phyloP scores from a whole-genome alignment of 2,329 filamentous ascomycete genomes.

The Alternaria arbusti region DNA sequence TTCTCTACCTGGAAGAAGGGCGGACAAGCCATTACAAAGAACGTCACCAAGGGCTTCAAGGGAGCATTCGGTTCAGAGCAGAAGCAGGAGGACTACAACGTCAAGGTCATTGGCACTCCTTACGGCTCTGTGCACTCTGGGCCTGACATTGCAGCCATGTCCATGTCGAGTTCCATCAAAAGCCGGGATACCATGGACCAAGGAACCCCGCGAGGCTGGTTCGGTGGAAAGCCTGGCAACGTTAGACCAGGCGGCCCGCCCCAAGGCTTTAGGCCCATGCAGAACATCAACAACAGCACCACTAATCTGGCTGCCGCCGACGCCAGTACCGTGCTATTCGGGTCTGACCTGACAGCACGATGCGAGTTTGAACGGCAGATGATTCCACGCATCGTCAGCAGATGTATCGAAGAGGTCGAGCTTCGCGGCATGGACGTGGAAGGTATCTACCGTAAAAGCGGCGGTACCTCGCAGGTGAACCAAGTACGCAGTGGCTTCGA shows the following conservation, averaged over 20 bases:
- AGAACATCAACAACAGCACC: constrained; percentile 52
- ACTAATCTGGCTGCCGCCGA: constrained; percentile 45
- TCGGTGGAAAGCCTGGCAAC: constrained; percentile 34
- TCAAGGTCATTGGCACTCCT: constrained; percentile 56
- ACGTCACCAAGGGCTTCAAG: constrained; percentile 92
- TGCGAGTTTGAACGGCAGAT: constrained; percentile 87
- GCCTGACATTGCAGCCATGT: constrained; percentile 43
- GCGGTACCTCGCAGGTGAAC: constrained; percentile 89
- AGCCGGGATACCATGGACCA: constrained; percentile 31
- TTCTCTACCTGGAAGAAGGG: constrained; percentile 99
- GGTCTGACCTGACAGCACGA: constrained; percentile 84
- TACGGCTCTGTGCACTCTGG: constrained; percentile 47
- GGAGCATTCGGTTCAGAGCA: constrained; percentile 74
- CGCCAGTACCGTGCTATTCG: constrained; percentile 70
- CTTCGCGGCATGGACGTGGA: constrained; percentile 95
- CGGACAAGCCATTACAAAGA: constrained; percentile 90
- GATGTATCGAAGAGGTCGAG: constrained; percentile 97
- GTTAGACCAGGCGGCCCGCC: constrained; percentile 14
- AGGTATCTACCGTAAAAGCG: constrained; percentile 97
- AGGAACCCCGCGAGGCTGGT: constrained; percentile 40
- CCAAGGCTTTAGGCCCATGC: constrained; percentile 40
- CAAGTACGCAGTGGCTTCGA: constrained; percentile 91
- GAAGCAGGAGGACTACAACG: constrained; percentile 63
- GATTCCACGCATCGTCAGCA: constrained; percentile 87
- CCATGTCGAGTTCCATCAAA: constrained; percentile 40